Percentiles rank a stretch among this genome's conserved stretches.
These are phyloP conservation scores for Clonostachys byssicola DNA, from an alignment of 2,329 filamentous ascomycete genomes.

Conservation along the genomic window DNA sequence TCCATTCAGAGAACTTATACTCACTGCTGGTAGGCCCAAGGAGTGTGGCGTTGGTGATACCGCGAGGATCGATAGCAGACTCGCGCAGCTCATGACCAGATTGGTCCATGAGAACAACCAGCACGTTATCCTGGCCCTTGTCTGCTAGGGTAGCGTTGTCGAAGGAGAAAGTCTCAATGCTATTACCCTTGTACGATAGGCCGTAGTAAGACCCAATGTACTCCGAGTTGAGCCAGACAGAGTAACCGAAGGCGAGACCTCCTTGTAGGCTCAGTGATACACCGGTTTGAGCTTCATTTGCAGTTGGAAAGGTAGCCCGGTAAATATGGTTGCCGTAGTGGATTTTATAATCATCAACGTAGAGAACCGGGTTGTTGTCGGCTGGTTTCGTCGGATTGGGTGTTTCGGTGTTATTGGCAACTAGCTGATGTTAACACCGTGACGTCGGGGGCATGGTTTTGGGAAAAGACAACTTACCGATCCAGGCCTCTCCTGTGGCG, in stretches of 20 bases:
- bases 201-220: slow-evolving; percentile 54
- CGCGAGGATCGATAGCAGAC: slow-evolving; percentile 40
- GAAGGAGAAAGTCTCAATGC: slow-evolving; percentile 41
- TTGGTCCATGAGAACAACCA: slow-evolving; percentile 56
- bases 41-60: slow-evolving; percentile 48
- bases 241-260: slow-evolving; percentile 52
- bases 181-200: slow-evolving; percentile 28
- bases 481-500: slow-evolving; percentile 35
- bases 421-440: slow-evolving; percentile 8
- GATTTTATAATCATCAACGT: slow-evolving; percentile 52
- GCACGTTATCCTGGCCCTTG: slow-evolving; percentile 31
- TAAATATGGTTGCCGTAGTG: slow-evolving; percentile 51
- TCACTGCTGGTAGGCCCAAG: slow-evolving; percentile 20
- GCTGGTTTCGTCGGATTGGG: slow-evolving; percentile 41
- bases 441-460: slow-evolving; percentile 2
- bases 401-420: slow-evolving; percentile 44
- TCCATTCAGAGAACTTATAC: slow-evolving; percentile 47
- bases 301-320: slow-evolving; percentile 42
- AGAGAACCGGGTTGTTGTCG: slow-evolving; percentile 47
- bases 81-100: slow-evolving; percentile 53
- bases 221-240: slow-evolving; percentile 51
- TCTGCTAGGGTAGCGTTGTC: slow-evolving; percentile 36
- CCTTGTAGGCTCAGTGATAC: slow-evolving; percentile 48
- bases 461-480: slow-evolving; percentile 14
- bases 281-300: slow-evolving; percentile 26